Conservation (phyloP, 495 filamentous ascomycete genomes). For the Lepraria neglecta region DNA sequence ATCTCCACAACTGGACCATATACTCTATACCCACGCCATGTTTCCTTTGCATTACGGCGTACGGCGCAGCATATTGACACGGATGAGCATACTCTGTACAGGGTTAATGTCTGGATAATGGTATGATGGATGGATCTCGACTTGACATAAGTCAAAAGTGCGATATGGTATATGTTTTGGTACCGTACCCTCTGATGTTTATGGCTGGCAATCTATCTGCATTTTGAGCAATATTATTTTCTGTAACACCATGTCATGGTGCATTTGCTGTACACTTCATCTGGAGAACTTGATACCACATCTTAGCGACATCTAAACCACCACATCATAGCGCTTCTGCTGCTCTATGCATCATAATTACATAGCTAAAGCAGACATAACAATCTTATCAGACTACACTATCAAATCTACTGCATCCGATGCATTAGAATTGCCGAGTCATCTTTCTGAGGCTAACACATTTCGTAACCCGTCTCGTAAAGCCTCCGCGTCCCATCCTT, state of each 20-base stretch:
- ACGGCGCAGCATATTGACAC: constrained; percentile 7
- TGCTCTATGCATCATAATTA: too few relatives aligned
- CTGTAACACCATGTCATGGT: too few relatives aligned
- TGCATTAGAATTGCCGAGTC: too few relatives aligned
- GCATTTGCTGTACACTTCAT: too few relatives aligned
- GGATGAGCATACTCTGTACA: constrained; percentile 1
- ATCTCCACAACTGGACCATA: neutral
- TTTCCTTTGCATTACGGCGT: neutral
- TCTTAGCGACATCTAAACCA: too few relatives aligned
- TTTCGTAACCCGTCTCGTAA: neutral
- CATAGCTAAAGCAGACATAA: too few relatives aligned
- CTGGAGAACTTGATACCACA: too few relatives aligned
- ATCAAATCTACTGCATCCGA: too few relatives aligned
- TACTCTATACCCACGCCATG: constrained; percentile 3
- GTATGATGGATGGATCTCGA: constrained; percentile 8
- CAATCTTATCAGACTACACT: too few relatives aligned
- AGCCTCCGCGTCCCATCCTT: too few relatives aligned
- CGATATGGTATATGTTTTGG: neutral
- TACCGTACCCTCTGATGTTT: neutral
- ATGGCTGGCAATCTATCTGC: neutral
- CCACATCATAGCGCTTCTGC: too few relatives aligned
- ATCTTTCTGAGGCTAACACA: neutral
- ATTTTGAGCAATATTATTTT: neutral
- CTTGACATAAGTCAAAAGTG: constrained; percentile 1
- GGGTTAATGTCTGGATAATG: constrained; percentile 18